phyloP scores from a whole-genome alignment of 805 yeast species.

The Candida gorgasii region DNA sequence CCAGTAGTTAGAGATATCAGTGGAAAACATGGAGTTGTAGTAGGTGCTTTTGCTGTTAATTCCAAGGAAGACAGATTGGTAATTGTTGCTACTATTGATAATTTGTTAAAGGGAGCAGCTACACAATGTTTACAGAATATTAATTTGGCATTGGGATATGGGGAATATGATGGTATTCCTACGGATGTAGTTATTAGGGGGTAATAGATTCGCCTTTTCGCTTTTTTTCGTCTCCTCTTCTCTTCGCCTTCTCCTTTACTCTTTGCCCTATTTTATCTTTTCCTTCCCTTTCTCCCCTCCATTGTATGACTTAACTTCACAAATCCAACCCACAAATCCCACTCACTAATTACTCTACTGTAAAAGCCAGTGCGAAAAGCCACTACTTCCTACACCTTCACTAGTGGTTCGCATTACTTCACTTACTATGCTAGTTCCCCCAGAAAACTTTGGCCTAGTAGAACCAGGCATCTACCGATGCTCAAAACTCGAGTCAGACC shows the following conservation, averaged over 20 bases:
- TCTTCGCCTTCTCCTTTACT: too few relatives aligned
- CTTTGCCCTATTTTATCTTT: too few relatives aligned
- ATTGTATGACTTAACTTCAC: too few relatives aligned
- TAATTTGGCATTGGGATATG: constrained; percentile 84
- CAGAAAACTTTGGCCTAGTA: constrained; percentile 88
- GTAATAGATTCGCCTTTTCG: too few relatives aligned
- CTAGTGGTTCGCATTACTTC: too few relatives aligned
- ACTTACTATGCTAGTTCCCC: constrained; percentile 77
- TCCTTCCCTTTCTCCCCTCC: too few relatives aligned
- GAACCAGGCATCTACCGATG: constrained; percentile 86
- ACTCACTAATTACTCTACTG: too few relatives aligned
- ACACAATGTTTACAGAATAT: constrained; percentile 98
- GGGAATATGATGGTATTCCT: constrained; percentile 95
- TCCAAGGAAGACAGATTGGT: constrained; percentile 88
- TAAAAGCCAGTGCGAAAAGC: too few relatives aligned
- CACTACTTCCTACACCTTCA: too few relatives aligned
- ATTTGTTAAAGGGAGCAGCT: constrained; percentile 95
- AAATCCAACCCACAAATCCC: too few relatives aligned
- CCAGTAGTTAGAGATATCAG: constrained; percentile 89
- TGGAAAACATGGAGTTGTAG: constrained; percentile 91
- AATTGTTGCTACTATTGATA: constrained; percentile 92
- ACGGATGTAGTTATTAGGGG: constrained; percentile 58
- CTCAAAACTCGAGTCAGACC: constrained; percentile 71
- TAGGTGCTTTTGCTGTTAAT: constrained; percentile 96
- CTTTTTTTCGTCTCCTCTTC: too few relatives aligned